Conservation (phyloP, 257 asterid genomes). For the Scutellaria galericulata region DNA sequence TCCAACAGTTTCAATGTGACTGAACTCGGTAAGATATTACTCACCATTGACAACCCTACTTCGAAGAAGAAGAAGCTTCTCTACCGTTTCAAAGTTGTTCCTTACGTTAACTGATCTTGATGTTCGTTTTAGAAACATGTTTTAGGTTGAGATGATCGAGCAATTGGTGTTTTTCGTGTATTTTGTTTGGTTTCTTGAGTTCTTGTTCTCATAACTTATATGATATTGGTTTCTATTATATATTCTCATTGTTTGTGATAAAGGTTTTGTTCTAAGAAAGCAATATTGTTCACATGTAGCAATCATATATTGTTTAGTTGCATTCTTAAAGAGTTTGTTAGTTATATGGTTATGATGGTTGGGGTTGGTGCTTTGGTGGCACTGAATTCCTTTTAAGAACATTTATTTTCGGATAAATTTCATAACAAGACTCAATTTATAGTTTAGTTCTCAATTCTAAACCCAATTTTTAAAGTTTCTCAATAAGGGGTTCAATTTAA, state of each 20-base stretch:
- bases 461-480: no score
- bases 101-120: conserved; percentile 44
- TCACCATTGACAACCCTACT: conserved; percentile 78
- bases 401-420: background rate
- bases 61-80: conserved; percentile 80
- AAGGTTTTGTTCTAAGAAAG: background rate
- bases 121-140: conserved; percentile 17
- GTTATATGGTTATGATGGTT: background rate
- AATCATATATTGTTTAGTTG: no score
- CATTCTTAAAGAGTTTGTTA: background rate
- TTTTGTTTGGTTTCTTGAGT: conserved; percentile 16
- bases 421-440: no score
- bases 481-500: no score
- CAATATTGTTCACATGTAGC: background rate
- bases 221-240: conserved; percentile 6
- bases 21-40: conserved; percentile 80
- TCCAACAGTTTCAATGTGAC: conserved; percentile 59
- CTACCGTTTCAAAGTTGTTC: conserved; percentile 75
- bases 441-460: no score
- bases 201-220: conserved; percentile 4
- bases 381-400: background rate
- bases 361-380: background rate
- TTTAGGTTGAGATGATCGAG: conserved; percentile 2
- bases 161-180: conserved; percentile 28
- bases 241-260: conserved; percentile 22